A percentile compares a stretch with the other conserved stretches of the same genome.
Evolutionary conservation across 202 grass and related monocot species (phyloP).

Genomic region (Setaria viridis): DNA sequence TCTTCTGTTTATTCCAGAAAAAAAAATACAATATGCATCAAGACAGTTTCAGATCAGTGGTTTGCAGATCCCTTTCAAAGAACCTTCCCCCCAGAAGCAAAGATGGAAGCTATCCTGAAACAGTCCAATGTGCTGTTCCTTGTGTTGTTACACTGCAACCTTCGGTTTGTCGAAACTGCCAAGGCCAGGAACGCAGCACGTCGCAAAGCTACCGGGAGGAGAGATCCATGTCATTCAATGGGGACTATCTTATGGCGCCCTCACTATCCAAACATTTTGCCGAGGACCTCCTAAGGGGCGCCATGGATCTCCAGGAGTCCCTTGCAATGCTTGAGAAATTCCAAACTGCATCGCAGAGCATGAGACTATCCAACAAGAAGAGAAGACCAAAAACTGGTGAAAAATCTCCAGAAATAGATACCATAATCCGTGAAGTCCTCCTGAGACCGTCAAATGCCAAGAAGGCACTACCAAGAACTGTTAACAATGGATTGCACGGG

Average conservation of each 20-base stretch:
- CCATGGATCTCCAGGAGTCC: constrained; percentile 83
- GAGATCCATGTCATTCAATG: constrained; percentile 50
- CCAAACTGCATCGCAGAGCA: constrained; percentile 54
- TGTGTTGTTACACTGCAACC: constrained; percentile 55
- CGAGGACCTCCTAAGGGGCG: constrained; percentile 71
- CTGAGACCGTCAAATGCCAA: constrained; percentile 42
- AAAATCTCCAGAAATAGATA: constrained; percentile 36
- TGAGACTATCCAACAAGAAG: constrained; percentile 49
- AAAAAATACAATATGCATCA: constrained; percentile 69
- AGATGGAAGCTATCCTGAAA: constrained; percentile 47
- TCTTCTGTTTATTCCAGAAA: constrained; percentile 30
- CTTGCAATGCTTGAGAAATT: constrained; percentile 76
- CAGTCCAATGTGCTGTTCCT: constrained; percentile 32
- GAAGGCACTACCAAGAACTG: constrained; percentile 24
- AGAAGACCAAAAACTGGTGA: constrained; percentile 46
- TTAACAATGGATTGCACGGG: constrained; percentile 27
- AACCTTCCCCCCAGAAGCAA: constrained; percentile 52
- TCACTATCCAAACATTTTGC: constrained; percentile 63
- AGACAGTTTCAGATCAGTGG: constrained; percentile 82
- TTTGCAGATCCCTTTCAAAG: constrained; percentile 90
- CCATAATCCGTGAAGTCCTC: constrained; percentile 34
- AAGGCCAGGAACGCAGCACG: constrained; percentile 36
- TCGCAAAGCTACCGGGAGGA: constrained; percentile 50
- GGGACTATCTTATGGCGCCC: constrained; percentile 53
- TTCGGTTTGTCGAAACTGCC: constrained; percentile 39